Conservation (phyloP, 169 alveolate species). For the Plasmodium chabaudi region DNA sequence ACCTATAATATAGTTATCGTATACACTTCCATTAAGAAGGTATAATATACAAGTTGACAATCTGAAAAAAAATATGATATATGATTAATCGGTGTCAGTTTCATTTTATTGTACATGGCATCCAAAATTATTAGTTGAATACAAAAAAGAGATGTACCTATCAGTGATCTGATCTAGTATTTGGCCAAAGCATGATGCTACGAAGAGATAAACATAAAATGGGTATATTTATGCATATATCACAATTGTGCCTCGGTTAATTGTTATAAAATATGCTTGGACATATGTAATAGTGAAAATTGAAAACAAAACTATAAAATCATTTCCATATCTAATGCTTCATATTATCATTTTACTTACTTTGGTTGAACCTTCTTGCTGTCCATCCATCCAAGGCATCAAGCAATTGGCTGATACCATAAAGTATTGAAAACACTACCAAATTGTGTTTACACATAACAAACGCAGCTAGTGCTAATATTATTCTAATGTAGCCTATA, state of each 20-base stretch:
- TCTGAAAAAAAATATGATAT: conserved; percentile 25
- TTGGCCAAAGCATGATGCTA: conserved; percentile 74
- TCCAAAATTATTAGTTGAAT: too few species aligned
- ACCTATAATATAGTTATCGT: conserved; percentile 57
- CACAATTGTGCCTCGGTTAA: background rate
- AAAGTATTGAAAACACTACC: conserved; percentile 19
- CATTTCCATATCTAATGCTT: too few species aligned
- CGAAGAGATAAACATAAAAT: background rate
- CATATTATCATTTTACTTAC: conserved; percentile 8
- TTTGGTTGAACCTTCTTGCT: conserved; percentile 71
- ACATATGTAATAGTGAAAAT: too few species aligned
- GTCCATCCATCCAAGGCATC: conserved; percentile 76
- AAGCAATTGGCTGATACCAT: conserved; percentile 44
- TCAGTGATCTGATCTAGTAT: conserved; percentile 76
- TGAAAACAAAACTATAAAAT: too few species aligned
- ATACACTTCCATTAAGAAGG: conserved; percentile 59
- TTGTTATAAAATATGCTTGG: background rate
- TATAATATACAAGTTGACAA: conserved; percentile 66
- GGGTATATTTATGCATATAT: background rate
- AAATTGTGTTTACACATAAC: conserved; percentile 26
- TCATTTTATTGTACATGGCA: too few species aligned
- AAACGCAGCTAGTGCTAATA: conserved; percentile 38
- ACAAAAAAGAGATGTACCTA: conserved; percentile 25
- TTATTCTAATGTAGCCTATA: conserved; percentile 66
- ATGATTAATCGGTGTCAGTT: background rate